A percentile compares a stretch with the other conserved stretches of the same genome.
These are phyloP conservation scores for Byssochlamys sp. DNA, from an alignment of 2,329 filamentous ascomycete species.

Conservation along the genomic window DNA sequence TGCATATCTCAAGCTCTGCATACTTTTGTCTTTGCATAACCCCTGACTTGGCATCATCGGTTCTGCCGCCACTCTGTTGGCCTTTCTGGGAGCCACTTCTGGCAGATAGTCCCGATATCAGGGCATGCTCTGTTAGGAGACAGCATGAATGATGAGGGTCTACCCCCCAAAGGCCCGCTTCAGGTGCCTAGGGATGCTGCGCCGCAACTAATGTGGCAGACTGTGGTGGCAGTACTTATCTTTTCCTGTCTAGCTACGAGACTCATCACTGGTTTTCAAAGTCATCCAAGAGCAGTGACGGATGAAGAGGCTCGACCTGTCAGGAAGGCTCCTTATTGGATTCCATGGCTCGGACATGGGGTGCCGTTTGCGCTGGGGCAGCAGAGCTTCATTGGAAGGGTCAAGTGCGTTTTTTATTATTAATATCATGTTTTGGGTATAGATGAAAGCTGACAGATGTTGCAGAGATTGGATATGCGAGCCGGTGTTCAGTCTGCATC, in stretches of 20 bases:
- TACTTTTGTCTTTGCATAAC: not conserved
- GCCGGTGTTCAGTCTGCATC: constrained; percentile 41
- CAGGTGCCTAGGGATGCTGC: constrained; percentile 13
- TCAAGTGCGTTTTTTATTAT: constrained; percentile 24
- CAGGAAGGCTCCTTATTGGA: constrained; percentile 49
- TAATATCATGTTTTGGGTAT: not conserved
- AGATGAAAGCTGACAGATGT: constrained; percentile 7
- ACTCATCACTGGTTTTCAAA: constrained; percentile 27
- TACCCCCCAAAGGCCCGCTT: constrained; percentile 7
- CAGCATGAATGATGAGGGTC: not conserved
- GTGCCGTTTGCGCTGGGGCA: constrained; percentile 39
- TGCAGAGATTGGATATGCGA: constrained; percentile 28
- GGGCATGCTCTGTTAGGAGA: not conserved
- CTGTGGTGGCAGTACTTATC: constrained; percentile 18
- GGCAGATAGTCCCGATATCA: not conserved
- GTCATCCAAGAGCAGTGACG: constrained; percentile 13
- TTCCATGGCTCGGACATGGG: constrained; percentile 49
- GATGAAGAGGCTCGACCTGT: constrained; percentile 27
- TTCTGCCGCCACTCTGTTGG: not conserved
- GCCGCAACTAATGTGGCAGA: constrained; percentile 16
- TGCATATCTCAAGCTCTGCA: not conserved
- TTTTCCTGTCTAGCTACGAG: constrained; percentile 30
- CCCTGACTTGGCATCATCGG: not conserved
- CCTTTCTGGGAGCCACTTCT: not conserved
- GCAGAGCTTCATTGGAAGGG: constrained; percentile 34